phyloP scores from a whole-genome alignment of 495 filamentous ascomycete species.

The Bathelium albidoporum region DNA sequence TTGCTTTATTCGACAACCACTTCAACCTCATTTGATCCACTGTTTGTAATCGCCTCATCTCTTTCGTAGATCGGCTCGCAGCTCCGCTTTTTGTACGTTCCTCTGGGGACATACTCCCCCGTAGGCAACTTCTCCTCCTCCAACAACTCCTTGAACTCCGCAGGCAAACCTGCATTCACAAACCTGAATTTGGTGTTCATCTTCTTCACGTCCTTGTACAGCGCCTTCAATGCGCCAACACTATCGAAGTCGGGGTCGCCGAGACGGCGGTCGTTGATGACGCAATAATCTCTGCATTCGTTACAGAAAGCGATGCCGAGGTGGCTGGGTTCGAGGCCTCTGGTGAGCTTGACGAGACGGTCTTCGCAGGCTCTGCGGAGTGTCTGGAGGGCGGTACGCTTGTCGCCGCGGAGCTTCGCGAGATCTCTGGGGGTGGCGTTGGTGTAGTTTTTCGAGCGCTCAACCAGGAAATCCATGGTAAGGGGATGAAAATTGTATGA shows the following conservation, averaged over 20 bases:
- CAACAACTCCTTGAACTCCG: neutral
- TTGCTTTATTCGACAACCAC: no score
- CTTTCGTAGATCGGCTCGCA: no score
- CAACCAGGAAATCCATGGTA: no score
- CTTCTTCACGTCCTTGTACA: neutral
- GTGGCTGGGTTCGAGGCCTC: neutral
- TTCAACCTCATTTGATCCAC: no score
- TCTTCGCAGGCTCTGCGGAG: neutral
- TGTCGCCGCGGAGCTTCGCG: neutral
- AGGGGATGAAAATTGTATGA: no score
- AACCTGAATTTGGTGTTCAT: neutral
- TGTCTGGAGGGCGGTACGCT: neutral
- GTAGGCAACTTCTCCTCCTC: neutral
- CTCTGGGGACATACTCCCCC: no score
- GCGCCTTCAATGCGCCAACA: neutral
- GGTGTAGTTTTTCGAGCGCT: no score
- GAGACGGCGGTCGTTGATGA: neutral
- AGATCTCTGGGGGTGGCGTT: neutral
- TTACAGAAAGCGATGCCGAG: neutral
- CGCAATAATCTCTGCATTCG: neutral
- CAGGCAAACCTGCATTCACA: neutral
- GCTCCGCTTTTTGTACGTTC: no score
- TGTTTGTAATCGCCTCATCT: no score
- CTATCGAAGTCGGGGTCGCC: neutral
- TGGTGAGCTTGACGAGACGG: neutral